A percentile compares a stretch with the other conserved stretches of the same genome.
phyloP scores from a whole-genome alignment of 2,329 filamentous ascomycete species.

The Tolypocladium cylindrosporum region DNA sequence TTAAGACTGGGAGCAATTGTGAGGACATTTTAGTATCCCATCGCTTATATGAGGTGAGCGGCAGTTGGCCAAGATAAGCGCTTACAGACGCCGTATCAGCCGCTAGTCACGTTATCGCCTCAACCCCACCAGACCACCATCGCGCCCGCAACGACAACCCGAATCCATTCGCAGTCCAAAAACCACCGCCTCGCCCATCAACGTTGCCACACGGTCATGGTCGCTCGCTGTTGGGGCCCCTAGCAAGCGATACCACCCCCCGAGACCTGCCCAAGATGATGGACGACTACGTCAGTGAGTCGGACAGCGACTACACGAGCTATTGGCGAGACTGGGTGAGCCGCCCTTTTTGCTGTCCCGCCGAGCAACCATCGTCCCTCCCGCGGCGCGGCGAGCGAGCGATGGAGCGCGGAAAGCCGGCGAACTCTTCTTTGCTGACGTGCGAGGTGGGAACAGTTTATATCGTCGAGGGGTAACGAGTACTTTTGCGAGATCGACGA shows the following conservation, averaged over 20 bases:
- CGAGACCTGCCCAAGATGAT: conserved; percentile 38
- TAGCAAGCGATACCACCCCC: conserved; percentile 5
- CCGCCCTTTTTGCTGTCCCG: conserved; percentile 13
- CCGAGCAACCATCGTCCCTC: not conserved
- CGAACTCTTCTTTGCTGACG: conserved; percentile 7
- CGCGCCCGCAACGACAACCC: not conserved
- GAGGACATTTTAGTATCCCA: not conserved
- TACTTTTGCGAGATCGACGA: conserved; percentile 99
- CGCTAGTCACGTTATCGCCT: conserved; percentile 6
- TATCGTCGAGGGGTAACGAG: conserved; percentile 93
- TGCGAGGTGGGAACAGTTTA: conserved; percentile 57
- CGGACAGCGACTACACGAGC: conserved; percentile 97
- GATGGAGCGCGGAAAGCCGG: not conserved
- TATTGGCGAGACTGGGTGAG: conserved; percentile 99
- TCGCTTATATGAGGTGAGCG: not conserved
- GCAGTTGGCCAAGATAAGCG: not conserved
- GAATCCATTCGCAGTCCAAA: not conserved
- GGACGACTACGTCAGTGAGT: conserved; percentile 97
- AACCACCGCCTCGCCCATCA: not conserved
- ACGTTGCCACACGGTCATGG: conserved; percentile 13
- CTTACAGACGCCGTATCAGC: not conserved
- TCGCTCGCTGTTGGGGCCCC: conserved; percentile 13
- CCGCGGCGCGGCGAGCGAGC: not conserved
- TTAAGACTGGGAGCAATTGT: not conserved
- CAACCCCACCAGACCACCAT: not conserved